Evolutionary conservation across 2,329 filamentous ascomycete species (phyloP).

Genomic region (Basipetospora chlamydospora): DNA sequence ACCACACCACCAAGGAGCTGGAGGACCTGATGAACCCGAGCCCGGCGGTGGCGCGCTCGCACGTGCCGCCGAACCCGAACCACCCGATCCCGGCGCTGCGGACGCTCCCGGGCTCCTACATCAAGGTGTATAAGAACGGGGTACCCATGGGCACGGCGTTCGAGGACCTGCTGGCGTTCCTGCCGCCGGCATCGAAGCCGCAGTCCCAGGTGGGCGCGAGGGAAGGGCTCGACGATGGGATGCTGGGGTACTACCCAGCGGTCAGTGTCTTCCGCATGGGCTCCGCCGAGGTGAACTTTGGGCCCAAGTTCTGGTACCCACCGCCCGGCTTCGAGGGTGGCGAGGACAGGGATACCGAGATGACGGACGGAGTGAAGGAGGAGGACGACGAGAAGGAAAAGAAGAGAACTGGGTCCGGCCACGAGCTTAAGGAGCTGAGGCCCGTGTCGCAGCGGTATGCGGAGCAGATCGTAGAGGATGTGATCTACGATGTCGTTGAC

Average conservation of each 20-base stretch:
- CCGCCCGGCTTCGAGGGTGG: constrained; percentile 43
- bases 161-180: constrained; percentile 73
- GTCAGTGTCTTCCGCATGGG: constrained; percentile 86
- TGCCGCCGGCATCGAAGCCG: constrained; percentile 75
- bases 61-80: constrained; percentile 48
- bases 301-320: constrained; percentile 82
- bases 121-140: constrained; percentile 90
- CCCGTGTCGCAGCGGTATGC: constrained; percentile 67
- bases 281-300: constrained; percentile 86
- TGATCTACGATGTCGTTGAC: constrained; percentile 85
- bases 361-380: constrained; percentile 24
- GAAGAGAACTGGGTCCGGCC: constrained; percentile 18
- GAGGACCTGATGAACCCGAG: constrained; percentile 69
- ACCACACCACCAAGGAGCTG: constrained; percentile 74
- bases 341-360: constrained; percentile 22
- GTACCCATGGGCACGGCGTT: constrained; percentile 75
- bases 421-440: constrained; percentile 15
- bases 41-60: constrained; percentile 28
- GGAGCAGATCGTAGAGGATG: constrained; percentile 89
- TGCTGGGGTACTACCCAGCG: constrained; percentile 89
- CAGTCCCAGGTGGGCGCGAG: constrained; percentile 59
- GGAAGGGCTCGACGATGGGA: constrained; percentile 82
- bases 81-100: constrained; percentile 63
- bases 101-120: constrained; percentile 71
- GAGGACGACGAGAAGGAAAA: constrained; percentile 8